A percentile compares a stretch with the other conserved stretches of the same genome.
Conservation (phyloP, 108 stramenopile species). For the Fragilaria radians region DNA sequence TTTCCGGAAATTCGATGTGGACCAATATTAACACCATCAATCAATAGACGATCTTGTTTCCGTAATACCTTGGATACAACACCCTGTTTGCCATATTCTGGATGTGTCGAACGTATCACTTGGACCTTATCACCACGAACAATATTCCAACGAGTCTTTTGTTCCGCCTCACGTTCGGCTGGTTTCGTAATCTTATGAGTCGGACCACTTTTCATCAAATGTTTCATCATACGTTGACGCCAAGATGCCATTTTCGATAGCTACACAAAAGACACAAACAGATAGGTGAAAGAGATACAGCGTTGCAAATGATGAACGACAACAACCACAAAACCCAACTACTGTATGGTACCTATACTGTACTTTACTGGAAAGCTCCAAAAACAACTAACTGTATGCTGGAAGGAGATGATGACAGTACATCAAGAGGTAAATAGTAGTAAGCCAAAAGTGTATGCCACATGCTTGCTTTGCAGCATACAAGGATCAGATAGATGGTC, state of each 20-base stretch:
- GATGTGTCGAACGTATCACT: slow-evolving; percentile 84
- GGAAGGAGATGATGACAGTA: too few relatives aligned
- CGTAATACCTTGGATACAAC: slow-evolving; percentile 68
- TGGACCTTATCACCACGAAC: slow-evolving; percentile 91
- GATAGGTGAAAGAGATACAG: neutral
- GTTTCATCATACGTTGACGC: slow-evolving; percentile 1
- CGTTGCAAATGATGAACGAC: neutral
- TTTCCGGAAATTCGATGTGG: slow-evolving; percentile 61
- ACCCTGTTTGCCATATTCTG: slow-evolving; percentile 86
- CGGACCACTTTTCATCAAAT: neutral
- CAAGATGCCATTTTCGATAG: neutral
- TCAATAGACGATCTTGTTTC: slow-evolving; percentile 80
- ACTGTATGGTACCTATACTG: too few relatives aligned
- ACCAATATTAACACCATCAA: slow-evolving; percentile 89
- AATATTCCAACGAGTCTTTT: slow-evolving; percentile 65
- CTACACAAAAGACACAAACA: too few relatives aligned
- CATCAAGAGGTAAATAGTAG: too few relatives aligned
- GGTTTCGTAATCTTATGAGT: neutral
- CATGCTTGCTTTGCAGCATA: too few relatives aligned
- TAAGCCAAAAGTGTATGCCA: too few relatives aligned
- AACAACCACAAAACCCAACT: neutral
- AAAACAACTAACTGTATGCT: too few relatives aligned
- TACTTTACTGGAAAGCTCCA: too few relatives aligned
- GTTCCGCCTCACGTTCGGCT: neutral
- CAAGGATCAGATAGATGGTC: too few relatives aligned